Conservation (phyloP, 2,329 filamentous ascomycete genomes). For the Penicillium sp. region DNA sequence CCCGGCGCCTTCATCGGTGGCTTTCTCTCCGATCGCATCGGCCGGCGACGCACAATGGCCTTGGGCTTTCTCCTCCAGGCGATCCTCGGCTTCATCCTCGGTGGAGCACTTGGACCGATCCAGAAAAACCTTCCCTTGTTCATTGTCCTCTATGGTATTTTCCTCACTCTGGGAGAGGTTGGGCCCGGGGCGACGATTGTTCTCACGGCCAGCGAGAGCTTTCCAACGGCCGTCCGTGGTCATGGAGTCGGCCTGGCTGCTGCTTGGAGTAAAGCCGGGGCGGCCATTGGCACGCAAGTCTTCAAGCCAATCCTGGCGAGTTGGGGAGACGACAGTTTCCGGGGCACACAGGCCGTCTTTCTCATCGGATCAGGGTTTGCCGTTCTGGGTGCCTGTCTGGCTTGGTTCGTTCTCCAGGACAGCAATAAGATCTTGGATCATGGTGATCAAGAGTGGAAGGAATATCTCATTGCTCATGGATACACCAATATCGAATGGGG, state of each 20-base stretch:
- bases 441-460: constrained; percentile 51
- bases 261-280: constrained; percentile 56
- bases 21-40: constrained; percentile 55
- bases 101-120: constrained; percentile 53
- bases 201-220: constrained; percentile 51
- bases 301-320: constrained; percentile 57
- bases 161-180: constrained; percentile 55
- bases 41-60: constrained; percentile 56
- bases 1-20: constrained; percentile 55
- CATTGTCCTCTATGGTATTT: constrained; percentile 57
- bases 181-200: constrained; percentile 52
- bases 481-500: constrained; percentile 38
- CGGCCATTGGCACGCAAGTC: constrained; percentile 56
- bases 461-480: constrained; percentile 49
- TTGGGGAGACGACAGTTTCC: constrained; percentile 43
- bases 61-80: constrained; percentile 53
- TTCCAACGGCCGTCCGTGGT: constrained; percentile 55
- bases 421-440: constrained; percentile 46
- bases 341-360: constrained; percentile 56
- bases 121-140: constrained; percentile 56
- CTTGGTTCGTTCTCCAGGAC: constrained; percentile 54
- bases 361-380: constrained; percentile 58
- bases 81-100: constrained; percentile 54
- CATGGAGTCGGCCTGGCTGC: constrained; percentile 55
- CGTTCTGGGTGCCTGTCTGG: constrained; percentile 49